Conservation (phyloP, 176 grass and related monocot species). For the Rhipidocladum racemiflorum region DNA sequence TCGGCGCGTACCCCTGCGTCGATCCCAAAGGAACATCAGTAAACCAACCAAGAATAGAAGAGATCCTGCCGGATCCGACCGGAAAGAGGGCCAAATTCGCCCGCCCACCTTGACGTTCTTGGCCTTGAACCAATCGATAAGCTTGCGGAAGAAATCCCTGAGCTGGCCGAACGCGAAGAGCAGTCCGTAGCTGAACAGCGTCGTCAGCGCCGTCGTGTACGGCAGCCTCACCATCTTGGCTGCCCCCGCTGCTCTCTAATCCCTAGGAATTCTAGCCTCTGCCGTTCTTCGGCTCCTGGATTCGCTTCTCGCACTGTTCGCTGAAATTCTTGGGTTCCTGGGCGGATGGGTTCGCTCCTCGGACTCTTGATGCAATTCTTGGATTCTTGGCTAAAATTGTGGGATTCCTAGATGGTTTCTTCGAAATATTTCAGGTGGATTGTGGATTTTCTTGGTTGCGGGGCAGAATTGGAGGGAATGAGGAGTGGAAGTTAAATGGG, state of each 20-base stretch:
- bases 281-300: background rate
- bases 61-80: background rate
- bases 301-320: background rate
- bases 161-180: conserved; percentile 80
- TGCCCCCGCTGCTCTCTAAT: background rate
- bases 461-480: background rate
- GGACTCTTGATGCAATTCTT: background rate
- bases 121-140: conserved; percentile 61
- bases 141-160: conserved; percentile 62
- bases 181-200: conserved; percentile 80
- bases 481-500: background rate
- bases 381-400: background rate
- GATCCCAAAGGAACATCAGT: conserved; percentile 7
- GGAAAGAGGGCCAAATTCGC: background rate
- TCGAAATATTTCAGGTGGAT: background rate
- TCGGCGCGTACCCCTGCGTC: conserved; percentile 66
- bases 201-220: conserved; percentile 68
- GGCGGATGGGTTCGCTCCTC: background rate
- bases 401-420: conserved; percentile 31
- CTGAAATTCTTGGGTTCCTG: background rate
- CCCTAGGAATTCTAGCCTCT: background rate
- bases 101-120: conserved; percentile 55
- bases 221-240: conserved; percentile 74
- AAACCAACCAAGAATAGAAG: background rate
- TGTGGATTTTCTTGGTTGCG: background rate